Evolutionary conservation across 306 rosid species (phyloP).

Genomic region (Cicer judaicum): DNA sequence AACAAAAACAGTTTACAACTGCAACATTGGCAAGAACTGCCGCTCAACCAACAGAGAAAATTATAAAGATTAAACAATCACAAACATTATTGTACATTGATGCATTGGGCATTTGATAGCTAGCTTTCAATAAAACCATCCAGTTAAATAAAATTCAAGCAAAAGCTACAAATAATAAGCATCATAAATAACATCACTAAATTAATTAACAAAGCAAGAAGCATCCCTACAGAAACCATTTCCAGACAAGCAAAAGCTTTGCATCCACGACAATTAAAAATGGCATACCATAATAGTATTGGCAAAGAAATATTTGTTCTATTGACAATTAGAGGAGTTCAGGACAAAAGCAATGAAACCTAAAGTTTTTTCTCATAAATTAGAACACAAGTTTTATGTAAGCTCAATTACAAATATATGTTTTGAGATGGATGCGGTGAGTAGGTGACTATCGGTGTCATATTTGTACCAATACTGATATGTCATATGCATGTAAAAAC

Average conservation of each 20-base stretch:
- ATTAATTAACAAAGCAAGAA: constrained; percentile 10
- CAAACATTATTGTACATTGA: neutral
- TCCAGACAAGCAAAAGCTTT: neutral
- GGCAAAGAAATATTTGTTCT: neutral
- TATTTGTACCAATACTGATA: neutral
- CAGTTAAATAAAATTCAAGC: constrained; percentile 8
- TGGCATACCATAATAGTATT: constrained; percentile 8
- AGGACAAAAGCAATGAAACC: neutral
- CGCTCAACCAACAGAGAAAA: neutral
- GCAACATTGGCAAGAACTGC: constrained; percentile 2
- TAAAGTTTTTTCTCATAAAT: neutral
- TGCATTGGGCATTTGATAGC: constrained; percentile 11
- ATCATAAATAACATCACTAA: constrained; percentile 9
- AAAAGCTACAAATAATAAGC: neutral
- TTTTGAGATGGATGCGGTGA: neutral
- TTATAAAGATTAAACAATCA: neutral
- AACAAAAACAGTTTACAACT: constrained; percentile 14
- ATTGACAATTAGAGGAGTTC: constrained; percentile 13
- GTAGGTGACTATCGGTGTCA: neutral
- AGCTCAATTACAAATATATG: neutral
- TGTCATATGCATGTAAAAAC: no score
- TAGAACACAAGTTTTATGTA: neutral
- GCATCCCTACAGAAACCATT: neutral
- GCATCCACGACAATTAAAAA: neutral
- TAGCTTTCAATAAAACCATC: constrained; percentile 29